Evolutionary conservation across 257 asterid species (phyloP), one percentile per base, ranked within the genome.

Genomic region (Plantago elongata): DNA sequence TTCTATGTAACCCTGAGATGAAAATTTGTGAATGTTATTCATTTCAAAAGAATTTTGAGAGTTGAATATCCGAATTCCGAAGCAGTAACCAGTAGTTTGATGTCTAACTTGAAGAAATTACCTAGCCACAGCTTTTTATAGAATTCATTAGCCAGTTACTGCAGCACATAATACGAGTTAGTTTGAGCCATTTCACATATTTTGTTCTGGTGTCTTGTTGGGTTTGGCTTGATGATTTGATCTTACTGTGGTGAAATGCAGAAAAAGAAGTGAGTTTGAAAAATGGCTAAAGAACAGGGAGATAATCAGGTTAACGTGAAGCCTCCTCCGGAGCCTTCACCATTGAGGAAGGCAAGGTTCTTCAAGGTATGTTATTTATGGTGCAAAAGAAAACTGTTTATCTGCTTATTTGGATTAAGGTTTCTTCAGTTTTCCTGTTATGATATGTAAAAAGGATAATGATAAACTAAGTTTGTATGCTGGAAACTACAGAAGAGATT

Each of bases 281-380:
- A 63, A 59, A 86, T 83, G 95, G 81, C 90, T 15, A 73, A 63
- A 63, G 83, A 72, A 13, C 76, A 71, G 11, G 88, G 74, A 45
- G 70, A 63, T 47, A 78, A 67, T 54, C 61, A 72, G 51, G 73
- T 65, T 18, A 71, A 52, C 9, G 54, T 55, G 9, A 86, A 83
- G 75, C 73, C 86, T 48, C 95, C 95, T 49, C 95, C 95, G 9
- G 95, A 85, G 69, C 95, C 95, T 70, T 85, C 95, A 7, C 95
- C 95, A 0, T 67, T 85, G 77, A 72, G 95, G 54, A 85, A 75
- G 70, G 90, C 95, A 1, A 85, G 77, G 67, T 85, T 85, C 68
- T 85, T 85, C 47, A 66, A 84, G 88, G 92, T 84, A 80, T 51
- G 52, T 5, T 37, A 22, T 16, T 13, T n/a, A 22, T 38, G 37